Base-by-base conservation (phyloP, 345 rosid species). In the Acer negundo region DNA sequence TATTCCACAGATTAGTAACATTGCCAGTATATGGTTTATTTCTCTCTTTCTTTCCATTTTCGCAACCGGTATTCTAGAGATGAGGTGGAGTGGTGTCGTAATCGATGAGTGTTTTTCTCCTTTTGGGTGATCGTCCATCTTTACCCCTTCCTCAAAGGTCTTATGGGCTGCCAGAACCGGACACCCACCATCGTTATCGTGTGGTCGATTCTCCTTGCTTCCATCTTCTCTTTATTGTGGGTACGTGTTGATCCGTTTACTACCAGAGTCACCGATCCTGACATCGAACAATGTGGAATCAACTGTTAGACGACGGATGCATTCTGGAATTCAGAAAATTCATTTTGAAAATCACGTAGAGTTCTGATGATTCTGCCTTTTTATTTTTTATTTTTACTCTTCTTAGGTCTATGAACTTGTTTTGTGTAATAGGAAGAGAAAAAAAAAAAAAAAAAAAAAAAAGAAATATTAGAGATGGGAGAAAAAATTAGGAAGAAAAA, bases 51-150 rank as follows among this genome's bases (percentile, higher is more conserved):
- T 94, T 77, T 94, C 98, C 76, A 94, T 94, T 84, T 91, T 93
- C 46, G 98, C 97, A 0, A 94, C 98, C 20, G 97, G 98, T 83
- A 91, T 94, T 22, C 82, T 94, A 3, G 98, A 94, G 81, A 94
- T 93, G 98, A 88, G 97, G 78, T 94, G 98, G 98, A 91, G 98
- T 64, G 98, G 98, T 7, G 98, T 94, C n/a, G 97, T 97, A 42
- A 93, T 93, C 8, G 98, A 94, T 19, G 98, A 94, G 64, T 94
- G 46, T 92, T 94, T 85, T 94, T 94, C 4, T 97, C 98, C 3
- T 93, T 93, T 62, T 94, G 98, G 98, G 98, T 94, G 89, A 94
- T 94, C 66, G 17, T 94, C 82, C 98, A 94, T 80, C 86, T 94
- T 13, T 90, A 93, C 85, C 97, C 98, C 17, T 94, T 94, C 95